Conservation (phyloP, 495 filamentous ascomycete genomes). For the Aspergillus conjunctus region DNA sequence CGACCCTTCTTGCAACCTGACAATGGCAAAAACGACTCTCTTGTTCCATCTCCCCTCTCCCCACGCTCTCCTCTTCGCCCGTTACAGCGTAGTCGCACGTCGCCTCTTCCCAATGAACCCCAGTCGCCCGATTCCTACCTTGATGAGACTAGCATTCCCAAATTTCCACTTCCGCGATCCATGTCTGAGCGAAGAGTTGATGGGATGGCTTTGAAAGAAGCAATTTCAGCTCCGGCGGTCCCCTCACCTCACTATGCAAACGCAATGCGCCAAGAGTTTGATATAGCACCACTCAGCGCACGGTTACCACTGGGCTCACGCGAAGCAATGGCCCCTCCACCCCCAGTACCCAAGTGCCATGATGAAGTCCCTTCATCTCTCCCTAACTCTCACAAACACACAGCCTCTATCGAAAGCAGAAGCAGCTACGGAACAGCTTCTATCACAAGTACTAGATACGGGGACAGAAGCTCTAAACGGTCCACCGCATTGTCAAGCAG, state of each 20-base stretch:
- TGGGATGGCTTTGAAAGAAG: constrained; percentile 19
- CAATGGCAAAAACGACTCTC: constrained; percentile 59
- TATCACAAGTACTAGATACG: constrained; percentile 45
- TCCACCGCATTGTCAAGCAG: constrained; percentile 38
- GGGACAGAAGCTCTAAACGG: constrained; percentile 31
- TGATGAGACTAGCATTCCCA: constrained; percentile 63
- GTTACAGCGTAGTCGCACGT: constrained; percentile 49
- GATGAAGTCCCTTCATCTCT: neutral
- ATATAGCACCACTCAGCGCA: constrained; percentile 13
- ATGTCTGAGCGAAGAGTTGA: constrained; percentile 34
- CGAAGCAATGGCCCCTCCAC: constrained; percentile 31
- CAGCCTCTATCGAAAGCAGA: constrained; percentile 42
- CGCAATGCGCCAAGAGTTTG: constrained; percentile 4
- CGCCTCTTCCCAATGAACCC: constrained; percentile 45
- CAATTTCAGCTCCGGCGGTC: constrained; percentile 24
- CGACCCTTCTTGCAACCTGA: constrained; percentile 58
- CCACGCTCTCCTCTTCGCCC: constrained; percentile 43
- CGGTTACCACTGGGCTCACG: constrained; percentile 19
- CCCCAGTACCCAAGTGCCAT: constrained; percentile 33
- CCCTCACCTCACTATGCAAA: constrained; percentile 23
- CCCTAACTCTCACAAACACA: constrained; percentile 29
- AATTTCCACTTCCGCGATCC: constrained; percentile 55
- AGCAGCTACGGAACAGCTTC: constrained; percentile 49
- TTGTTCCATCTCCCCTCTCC: constrained; percentile 60
- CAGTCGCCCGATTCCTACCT: constrained; percentile 39